Evolutionary conservation across 495 filamentous ascomycete genomes (phyloP).

Genomic region (Podospora pseudoanserina): DNA sequence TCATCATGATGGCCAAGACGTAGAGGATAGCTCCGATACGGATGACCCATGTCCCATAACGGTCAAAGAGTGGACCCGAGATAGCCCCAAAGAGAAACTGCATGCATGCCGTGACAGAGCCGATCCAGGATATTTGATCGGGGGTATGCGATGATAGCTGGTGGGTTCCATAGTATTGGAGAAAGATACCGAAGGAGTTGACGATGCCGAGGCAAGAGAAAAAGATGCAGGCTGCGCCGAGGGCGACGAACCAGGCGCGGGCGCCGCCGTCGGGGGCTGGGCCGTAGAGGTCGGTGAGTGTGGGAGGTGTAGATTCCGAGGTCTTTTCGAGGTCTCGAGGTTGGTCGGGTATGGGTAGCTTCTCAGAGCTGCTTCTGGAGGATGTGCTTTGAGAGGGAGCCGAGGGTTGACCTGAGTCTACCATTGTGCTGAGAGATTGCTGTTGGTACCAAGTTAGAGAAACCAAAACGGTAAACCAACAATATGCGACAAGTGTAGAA

Average conservation of each 20-base stretch:
- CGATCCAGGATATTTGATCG: constrained; percentile 60
- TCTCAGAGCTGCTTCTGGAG: not conserved
- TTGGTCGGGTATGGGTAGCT: not conserved
- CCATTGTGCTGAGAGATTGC: not conserved
- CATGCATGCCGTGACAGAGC: constrained; percentile 49
- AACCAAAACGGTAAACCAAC: not conserved
- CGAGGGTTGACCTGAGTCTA: not conserved
- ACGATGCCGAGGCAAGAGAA: constrained; percentile 59
- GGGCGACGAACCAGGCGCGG: constrained; percentile 29
- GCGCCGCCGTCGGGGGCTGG: constrained; percentile 28
- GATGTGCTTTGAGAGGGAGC: not conserved
- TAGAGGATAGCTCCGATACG: constrained; percentile 36
- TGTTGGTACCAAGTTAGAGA: not conserved
- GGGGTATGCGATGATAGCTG: constrained; percentile 45
- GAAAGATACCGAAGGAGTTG: constrained; percentile 60
- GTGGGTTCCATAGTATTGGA: constrained; percentile 55
- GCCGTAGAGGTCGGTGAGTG: not conserved
- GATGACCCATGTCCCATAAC: constrained; percentile 46
- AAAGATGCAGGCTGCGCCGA: constrained; percentile 25
- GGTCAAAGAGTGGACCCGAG: constrained; percentile 52
- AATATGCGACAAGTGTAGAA: not conserved
- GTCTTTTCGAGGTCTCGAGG: constrained; percentile 3
- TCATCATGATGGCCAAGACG: constrained; percentile 52
- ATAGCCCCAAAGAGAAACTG: constrained; percentile 46
- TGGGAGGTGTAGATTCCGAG: not conserved